Conservation (phyloP, 2,329 filamentous ascomycete species). For the Fusarium caatingaense region DNA sequence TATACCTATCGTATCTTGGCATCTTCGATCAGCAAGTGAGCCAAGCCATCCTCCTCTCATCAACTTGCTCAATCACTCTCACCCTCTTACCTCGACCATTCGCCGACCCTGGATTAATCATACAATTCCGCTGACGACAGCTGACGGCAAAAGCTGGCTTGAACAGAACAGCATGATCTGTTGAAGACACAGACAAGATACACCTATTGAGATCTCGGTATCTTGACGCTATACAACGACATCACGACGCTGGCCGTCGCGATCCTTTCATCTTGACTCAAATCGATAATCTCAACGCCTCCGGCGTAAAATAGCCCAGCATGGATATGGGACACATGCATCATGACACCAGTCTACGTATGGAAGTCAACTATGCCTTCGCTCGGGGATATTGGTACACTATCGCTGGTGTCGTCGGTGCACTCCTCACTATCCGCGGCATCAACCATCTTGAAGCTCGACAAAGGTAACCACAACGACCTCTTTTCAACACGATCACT, state of each 20-base stretch:
- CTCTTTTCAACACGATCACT: accelerated
- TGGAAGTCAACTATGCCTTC: conserved; percentile 61
- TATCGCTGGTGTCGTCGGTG: conserved; percentile 60
- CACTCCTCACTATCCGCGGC: conserved; percentile 55
- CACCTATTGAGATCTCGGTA: neutral
- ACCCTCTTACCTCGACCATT: neutral
- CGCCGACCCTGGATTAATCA: neutral
- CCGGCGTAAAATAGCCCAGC: conserved; percentile 24
- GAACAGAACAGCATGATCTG: neutral
- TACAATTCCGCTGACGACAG: neutral
- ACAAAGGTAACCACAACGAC: conserved; percentile 51
- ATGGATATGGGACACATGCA: conserved; percentile 51
- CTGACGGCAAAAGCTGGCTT: neutral
- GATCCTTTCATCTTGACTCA: neutral
- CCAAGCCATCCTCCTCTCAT: neutral
- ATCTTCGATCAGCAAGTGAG: neutral
- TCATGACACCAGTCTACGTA: conserved; percentile 50
- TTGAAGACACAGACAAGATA: neutral
- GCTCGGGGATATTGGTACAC: conserved; percentile 71
- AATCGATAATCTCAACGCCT: neutral
- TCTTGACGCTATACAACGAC: neutral
- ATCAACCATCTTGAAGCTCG: conserved; percentile 58
- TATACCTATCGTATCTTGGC: neutral
- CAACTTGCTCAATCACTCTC: conserved; percentile 41
- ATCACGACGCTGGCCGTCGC: conserved; percentile 22